phyloP scores from a whole-genome alignment of 768 basidiomycete genomes.

The Strobilomyces confusus region DNA sequence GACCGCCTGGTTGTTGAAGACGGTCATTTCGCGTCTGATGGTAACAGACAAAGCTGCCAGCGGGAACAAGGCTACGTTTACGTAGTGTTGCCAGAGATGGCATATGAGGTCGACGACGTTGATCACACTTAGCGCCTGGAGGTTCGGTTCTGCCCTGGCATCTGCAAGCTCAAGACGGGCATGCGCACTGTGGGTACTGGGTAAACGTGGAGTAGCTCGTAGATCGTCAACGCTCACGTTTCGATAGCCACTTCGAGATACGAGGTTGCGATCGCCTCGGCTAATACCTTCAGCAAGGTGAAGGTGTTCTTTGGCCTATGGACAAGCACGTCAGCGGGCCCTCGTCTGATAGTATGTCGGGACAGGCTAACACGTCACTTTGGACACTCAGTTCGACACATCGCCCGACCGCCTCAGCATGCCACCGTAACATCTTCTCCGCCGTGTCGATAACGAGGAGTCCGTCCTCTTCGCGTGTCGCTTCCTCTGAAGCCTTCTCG shows the following conservation, averaged over 20 bases:
- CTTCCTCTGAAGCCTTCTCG: constrained; percentile 62
- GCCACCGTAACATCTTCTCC: constrained; percentile 94
- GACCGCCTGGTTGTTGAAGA: constrained; percentile 86
- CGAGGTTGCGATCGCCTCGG: constrained; percentile 76
- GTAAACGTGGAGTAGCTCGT: not conserved
- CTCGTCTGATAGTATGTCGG: not conserved
- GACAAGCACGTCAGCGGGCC: constrained; percentile 4
- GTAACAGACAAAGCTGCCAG: constrained; percentile 83
- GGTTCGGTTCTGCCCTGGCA: constrained; percentile 72
- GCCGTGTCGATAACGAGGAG: constrained; percentile 68
- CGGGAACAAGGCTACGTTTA: constrained; percentile 85
- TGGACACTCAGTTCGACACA: constrained; percentile 84
- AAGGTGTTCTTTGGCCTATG: constrained; percentile 85
- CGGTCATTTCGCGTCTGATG: constrained; percentile 84
- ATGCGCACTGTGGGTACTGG: constrained; percentile 49
- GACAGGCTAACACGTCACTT: constrained; percentile 72
- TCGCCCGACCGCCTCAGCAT: constrained; percentile 93
- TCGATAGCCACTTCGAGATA: constrained; percentile 93
- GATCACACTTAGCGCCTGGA: constrained; percentile 64
- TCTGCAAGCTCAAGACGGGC: constrained; percentile 71
- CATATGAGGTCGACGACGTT: constrained; percentile 79
- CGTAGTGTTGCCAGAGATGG: constrained; percentile 96
- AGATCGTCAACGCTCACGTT: constrained; percentile 56
- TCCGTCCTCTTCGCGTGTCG: constrained; percentile 78
- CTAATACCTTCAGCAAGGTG: constrained; percentile 74